Percentiles rank a stretch among this genome's conserved stretches.
These are phyloP conservation scores for Vigna mungo DNA, from an alignment of 306 rosid species.

Conservation along the genomic window DNA sequence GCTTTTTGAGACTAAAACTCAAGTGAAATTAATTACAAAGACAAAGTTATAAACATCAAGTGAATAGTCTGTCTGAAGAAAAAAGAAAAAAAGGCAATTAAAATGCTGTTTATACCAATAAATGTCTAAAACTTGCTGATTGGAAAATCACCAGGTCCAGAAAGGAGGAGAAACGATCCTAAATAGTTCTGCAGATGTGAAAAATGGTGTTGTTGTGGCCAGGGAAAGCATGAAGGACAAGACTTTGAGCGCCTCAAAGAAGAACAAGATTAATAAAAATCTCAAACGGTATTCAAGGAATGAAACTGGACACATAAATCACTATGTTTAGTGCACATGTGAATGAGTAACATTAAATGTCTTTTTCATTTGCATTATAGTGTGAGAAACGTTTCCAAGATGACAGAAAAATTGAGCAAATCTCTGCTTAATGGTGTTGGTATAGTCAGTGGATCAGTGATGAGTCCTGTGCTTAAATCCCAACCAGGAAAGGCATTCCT, in stretches of 20 bases:
- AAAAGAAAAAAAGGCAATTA: not conserved
- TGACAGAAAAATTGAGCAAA: slow-evolving; percentile 89
- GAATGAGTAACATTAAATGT: not conserved
- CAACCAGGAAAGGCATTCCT: slow-evolving; percentile 80
- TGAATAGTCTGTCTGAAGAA: not conserved
- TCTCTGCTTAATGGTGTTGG: slow-evolving; percentile 84
- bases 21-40: not conserved
- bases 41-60: too few species aligned
- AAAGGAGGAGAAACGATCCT: slow-evolving; percentile 90
- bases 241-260: slow-evolving; percentile 34
- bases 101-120: not conserved
- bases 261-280: slow-evolving; percentile 61
- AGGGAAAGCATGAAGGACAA: slow-evolving; percentile 43
- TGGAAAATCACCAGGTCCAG: slow-evolving; percentile 63
- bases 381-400: slow-evolving; percentile 74
- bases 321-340: not conserved
- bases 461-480: slow-evolving; percentile 74
- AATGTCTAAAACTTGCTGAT: not conserved
- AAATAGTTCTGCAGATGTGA: slow-evolving; percentile 45
- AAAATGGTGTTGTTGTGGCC: slow-evolving; percentile 42
- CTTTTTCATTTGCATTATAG: slow-evolving; percentile 49
- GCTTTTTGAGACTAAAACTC: not conserved
- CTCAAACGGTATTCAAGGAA: slow-evolving; percentile 71
- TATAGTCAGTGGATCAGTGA: slow-evolving; percentile 74
- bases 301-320: slow-evolving; percentile 2